phyloP scores from a whole-genome alignment of 83 land plant genomes.

The Isoetes engelmannii region DNA sequence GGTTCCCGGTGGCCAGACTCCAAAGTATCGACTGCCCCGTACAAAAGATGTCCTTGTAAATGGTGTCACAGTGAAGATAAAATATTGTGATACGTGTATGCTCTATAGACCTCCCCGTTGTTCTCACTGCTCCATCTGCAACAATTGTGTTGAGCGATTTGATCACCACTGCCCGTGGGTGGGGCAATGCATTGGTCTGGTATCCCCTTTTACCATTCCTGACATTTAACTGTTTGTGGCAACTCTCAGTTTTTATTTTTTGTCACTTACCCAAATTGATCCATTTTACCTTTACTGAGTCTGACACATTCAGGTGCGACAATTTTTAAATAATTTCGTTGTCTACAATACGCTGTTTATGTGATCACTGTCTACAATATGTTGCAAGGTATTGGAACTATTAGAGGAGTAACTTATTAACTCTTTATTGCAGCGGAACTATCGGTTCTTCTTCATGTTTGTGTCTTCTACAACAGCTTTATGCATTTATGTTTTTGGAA shows the following conservation, averaged over 20 bases:
- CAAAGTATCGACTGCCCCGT: neutral
- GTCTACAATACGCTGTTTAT: too few relatives aligned
- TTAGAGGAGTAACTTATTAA: too few relatives aligned
- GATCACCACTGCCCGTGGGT: constrained; percentile 97
- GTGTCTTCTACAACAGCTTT: constrained; percentile 59
- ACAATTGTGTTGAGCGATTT: constrained; percentile 82
- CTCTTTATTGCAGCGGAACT: constrained; percentile 61
- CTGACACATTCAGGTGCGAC: too few relatives aligned
- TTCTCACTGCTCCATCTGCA: constrained; percentile 86
- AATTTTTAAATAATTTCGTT: too few relatives aligned
- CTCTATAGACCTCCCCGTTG: constrained; percentile 87
- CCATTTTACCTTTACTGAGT: too few relatives aligned
- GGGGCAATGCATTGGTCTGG: constrained; percentile 90
- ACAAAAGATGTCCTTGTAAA: constrained; percentile 35
- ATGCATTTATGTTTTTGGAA: constrained; percentile 67
- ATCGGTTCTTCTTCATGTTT: constrained; percentile 80
- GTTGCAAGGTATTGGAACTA: too few relatives aligned
- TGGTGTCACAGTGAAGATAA: constrained; percentile 55
- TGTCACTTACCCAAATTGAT: too few relatives aligned
- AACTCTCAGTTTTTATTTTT: too few relatives aligned
- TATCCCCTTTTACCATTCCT: constrained; percentile 14
- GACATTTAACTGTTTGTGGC: too few relatives aligned
- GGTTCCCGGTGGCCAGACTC: constrained; percentile 1
- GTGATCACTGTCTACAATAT: too few relatives aligned
- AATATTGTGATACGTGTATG: constrained; percentile 93